A percentile compares a stretch with the other conserved stretches of the same genome.
These are phyloP conservation scores for Oleoguttula mirabilis DNA, from an alignment of 495 filamentous ascomycete species.

Conservation along the genomic window DNA sequence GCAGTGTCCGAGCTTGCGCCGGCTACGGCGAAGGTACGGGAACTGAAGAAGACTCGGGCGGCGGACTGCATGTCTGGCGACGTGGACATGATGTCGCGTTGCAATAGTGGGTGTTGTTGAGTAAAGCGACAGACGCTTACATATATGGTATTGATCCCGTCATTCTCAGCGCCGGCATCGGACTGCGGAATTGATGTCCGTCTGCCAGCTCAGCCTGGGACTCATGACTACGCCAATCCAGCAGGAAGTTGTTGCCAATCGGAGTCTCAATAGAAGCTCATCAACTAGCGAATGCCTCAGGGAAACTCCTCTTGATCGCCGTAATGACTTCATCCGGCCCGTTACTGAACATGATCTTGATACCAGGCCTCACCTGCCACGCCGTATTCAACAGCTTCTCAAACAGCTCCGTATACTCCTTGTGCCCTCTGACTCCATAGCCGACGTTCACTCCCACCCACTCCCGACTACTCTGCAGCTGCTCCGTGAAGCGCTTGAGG, in stretches of 20 bases:
- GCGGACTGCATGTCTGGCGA: slow-evolving; percentile 38
- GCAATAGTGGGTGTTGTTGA: no score
- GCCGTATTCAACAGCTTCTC: slow-evolving; percentile 8
- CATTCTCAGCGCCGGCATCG: no score
- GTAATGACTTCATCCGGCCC: slow-evolving; percentile 12
- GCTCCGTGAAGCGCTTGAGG: slow-evolving; percentile 2
- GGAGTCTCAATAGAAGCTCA: no score
- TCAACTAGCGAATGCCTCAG: slow-evolving; percentile 11
- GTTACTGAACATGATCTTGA: slow-evolving; percentile 14
- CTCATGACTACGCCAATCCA: no score
- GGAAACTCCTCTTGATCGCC: slow-evolving; percentile 11
- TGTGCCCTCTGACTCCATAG: slow-evolving; percentile 2
- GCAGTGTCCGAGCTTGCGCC: slow-evolving; percentile 71
- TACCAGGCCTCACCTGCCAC: slow-evolving; percentile 1
- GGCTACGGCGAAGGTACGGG: slow-evolving; percentile 75
- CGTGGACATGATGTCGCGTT: no score
- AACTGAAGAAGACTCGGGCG: slow-evolving; percentile 70
- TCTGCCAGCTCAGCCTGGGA: no score
- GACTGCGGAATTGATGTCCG: no score
- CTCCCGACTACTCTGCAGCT: slow-evolving; percentile 1
- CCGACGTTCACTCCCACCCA: slow-evolving; percentile 12
- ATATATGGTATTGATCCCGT: no score
- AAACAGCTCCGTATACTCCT: slow-evolving; percentile 13
- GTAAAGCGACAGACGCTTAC: no score
- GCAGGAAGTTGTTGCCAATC: no score